Percentiles rank a stretch among this genome's conserved stretches.
phyloP scores from a whole-genome alignment of 1,139 yeast species.

The Zygoascus meyerae region DNA sequence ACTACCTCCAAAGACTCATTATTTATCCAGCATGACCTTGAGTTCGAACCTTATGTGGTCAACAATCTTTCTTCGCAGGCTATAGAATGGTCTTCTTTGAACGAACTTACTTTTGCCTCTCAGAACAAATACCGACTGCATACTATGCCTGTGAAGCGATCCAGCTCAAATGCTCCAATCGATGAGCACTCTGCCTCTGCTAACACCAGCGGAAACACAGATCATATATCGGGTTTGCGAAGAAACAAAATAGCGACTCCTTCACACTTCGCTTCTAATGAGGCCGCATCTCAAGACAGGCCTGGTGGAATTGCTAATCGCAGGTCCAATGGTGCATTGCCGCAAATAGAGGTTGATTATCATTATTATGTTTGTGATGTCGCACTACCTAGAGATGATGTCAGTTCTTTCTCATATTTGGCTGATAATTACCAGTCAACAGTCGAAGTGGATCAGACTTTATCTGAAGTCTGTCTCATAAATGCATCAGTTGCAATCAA shows the following conservation, averaged over 20 bases:
- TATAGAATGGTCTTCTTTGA: conserved; percentile 51
- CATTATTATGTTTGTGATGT: conserved; percentile 22
- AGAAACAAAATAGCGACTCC: background rate
- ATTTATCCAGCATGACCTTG: conserved; percentile 52
- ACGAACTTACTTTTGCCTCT: conserved; percentile 47
- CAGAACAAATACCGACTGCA: conserved; percentile 37
- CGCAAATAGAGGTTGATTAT: conserved; percentile 4
- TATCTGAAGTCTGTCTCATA: conserved; percentile 50
- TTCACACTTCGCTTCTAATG: background rate
- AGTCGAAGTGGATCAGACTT: conserved; percentile 44
- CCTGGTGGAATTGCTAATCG: background rate
- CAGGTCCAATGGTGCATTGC: conserved; percentile 4
- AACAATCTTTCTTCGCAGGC: conserved; percentile 51
- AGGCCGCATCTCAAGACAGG: background rate
- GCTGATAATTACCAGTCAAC: conserved; percentile 30
- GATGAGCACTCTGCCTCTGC: conserved; percentile 1
- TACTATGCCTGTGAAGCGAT: background rate
- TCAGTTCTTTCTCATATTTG: conserved; percentile 26
- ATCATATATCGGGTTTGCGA: background rate
- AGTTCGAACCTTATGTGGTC: conserved; percentile 44
- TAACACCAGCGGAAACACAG: background rate
- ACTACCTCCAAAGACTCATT: conserved; percentile 50
- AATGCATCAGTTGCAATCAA: conserved; percentile 57
- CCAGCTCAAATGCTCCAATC: background rate
- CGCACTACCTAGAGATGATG: conserved; percentile 28